Base-by-base conservation (phyloP, 2,329 filamentous ascomycete species). In the Phoma sp. region DNA sequence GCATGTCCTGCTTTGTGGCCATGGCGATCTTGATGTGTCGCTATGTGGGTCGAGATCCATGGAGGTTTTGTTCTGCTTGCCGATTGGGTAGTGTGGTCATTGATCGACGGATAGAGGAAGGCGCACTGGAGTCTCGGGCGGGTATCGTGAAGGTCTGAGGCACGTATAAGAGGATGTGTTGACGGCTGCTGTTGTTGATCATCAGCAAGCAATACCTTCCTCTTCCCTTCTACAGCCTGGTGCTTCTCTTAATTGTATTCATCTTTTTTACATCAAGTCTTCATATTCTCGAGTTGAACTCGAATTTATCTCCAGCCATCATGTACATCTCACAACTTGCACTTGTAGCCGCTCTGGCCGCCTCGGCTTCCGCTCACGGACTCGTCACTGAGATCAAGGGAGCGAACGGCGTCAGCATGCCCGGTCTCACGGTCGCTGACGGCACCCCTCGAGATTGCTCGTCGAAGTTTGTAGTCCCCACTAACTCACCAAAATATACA, bases 371-470 rank as follows among this genome's bases (percentile, higher is more conserved):
- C 36, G 83, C 81, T 37, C 85, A 88, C 71, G 84, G 84, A 67
- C 75, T 86, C 25, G 76, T 87, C 59, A 80, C 81, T 59, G 74
- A 79, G 25, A 78, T 87, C 60, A 71, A 79, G 55, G 85, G 85
- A 40, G 83, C 84, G 59, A 88, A 88, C 62, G 81, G 82, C 48
- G 84, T 87, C 33, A 78, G 68, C 52, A 87, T 88, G 84, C 83
- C 85, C 14, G 85, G 82, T 64, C 78, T 87, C 39, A 81, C 64
- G 80, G 82, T 89, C 53, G 80, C 80, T 40, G 86, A 89, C 57
- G 86, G 86, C 64, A 89, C 86, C 57, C 87, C 86, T 44, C 85
- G 87, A 65, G 86, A 89, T 74, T 89, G 87, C 74, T 79, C 83
- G 49, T 79, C 78, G 64, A 73, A 73, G 69, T 71, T 60, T 37